Conservation (phyloP, 148 eudicot species). For the Spergularia bocconei region DNA sequence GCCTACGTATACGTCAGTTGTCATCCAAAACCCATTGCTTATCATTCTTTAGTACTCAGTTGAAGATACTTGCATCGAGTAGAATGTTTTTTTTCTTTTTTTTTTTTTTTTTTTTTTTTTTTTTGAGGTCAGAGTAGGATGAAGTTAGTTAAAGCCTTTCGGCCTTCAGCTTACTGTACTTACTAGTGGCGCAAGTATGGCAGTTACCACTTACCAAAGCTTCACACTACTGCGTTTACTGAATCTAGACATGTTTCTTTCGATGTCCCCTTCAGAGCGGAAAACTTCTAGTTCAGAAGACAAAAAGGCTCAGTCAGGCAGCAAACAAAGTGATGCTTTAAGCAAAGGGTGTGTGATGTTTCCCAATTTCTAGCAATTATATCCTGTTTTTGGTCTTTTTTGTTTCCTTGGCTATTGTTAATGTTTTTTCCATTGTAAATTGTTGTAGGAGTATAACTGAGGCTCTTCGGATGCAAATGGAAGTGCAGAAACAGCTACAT, state of each 20-base stretch:
- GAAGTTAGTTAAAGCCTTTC: too few species aligned
- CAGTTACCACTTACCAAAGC: too few species aligned
- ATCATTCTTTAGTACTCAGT: too few species aligned
- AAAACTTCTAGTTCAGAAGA: constrained; percentile 31
- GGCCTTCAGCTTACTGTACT: too few species aligned
- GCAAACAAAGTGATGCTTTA: constrained; percentile 21
- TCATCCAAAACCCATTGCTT: too few species aligned
- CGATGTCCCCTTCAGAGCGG: constrained; percentile 21
- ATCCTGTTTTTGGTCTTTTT: neutral
- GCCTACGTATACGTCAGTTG: too few species aligned
- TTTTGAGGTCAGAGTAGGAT: too few species aligned
- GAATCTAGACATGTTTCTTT: neutral
- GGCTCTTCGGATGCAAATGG: constrained; percentile 44
- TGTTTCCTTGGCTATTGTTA: neutral
- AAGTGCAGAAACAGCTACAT: constrained; percentile 47
- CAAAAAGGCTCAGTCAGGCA: constrained; percentile 19
- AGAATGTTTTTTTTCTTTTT: too few species aligned
- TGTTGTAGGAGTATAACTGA: constrained; percentile 27
- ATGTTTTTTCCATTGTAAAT: neutral
- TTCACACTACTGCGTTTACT: neutral
- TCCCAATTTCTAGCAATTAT: neutral
- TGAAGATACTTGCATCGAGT: too few species aligned
- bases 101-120: too few species aligned
- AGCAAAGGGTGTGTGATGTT: constrained; percentile 33
- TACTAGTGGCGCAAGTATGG: too few species aligned